Evolutionary conservation across 169 alveolate species (phyloP), one percentile per base, ranked within the genome.

Genomic region (Cryptosporidium ryanae): DNA sequence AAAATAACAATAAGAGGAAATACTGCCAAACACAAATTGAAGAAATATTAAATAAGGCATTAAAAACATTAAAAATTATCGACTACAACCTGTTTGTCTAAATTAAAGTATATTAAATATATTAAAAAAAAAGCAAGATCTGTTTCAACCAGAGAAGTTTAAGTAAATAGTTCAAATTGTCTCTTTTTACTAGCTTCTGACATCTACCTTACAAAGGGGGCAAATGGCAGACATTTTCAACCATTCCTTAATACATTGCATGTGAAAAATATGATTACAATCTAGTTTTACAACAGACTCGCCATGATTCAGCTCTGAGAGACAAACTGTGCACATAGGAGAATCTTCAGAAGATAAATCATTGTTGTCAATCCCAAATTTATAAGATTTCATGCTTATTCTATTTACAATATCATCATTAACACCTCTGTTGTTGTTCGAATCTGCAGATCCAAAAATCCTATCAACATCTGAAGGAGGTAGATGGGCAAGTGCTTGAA

Each of bases 191-290:
- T 61, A 61, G 21, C 71, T 34, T 43, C 87, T 76, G 13, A 76
- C 87, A 38, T 76, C 87, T 13, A 76, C 71, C 54, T 76, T 76
- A 10, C 87, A 76, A 12, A 76, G 64, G n/a, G 93, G 93, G 48
- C 93, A 90, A 8, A 90, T 90, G 27, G 84, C 84, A 21, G 90
- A 84, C 87, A 90, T 84, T 64, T 55, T 76, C 48, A 90, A 76
- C 93, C 93, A 90, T 23, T 67, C 90, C 48, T 90, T 64, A 48
- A 90, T 90, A 50, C 93, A 90, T 32, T 90, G 90, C 68, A 84
- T 71, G 48, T 90, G 93, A 65, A 84, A 90, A 63, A 90, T 84
- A 76, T 90, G 93, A 1, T 84, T 68, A 44, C 93, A 90, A 12
- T 66, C 84, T 38, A 90, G 34, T 50, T 70, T 90, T 31, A 90